These are phyloP conservation scores for Colletotrichum paranaense DNA, from an alignment of 2,329 filamentous ascomycete species.

Conservation along the genomic window DNA sequence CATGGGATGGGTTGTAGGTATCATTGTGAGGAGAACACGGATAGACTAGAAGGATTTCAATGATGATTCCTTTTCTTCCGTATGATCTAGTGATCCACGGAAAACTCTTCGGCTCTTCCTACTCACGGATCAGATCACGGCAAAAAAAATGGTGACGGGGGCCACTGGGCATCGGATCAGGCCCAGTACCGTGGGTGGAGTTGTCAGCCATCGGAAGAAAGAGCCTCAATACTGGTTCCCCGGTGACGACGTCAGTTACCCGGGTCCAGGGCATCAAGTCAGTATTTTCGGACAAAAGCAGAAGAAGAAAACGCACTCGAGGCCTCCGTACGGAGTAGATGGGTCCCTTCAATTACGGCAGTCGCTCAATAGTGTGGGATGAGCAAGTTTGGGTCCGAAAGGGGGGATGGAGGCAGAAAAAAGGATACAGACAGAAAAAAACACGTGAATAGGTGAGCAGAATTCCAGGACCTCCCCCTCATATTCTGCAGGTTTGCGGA, in stretches of 20 bases:
- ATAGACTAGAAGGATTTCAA: not conserved
- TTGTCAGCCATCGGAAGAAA: not conserved
- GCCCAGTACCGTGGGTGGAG: constrained; percentile 24
- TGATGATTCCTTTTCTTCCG: not conserved
- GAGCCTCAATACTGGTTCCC: constrained; percentile 3
- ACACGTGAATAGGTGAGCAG: not conserved
- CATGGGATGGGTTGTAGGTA: not conserved
- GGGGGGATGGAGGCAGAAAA: not conserved
- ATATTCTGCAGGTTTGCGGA: not conserved
- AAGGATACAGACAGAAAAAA: not conserved
- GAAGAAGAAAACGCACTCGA: not conserved
- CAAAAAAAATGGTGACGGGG: not conserved
- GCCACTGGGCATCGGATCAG: constrained; percentile 2
- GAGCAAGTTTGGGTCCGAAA: not conserved
- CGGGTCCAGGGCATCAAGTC: not conserved
- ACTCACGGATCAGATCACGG: not conserved
- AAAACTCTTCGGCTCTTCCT: not conserved
- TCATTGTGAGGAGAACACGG: not conserved
- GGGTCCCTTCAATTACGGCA: not conserved
- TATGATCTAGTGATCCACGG: no score
- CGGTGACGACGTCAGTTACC: not conserved
- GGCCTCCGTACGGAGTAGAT: not conserved
- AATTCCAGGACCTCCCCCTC: not conserved
- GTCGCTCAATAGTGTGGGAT: not conserved
- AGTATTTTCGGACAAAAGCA: not conserved